Conservation (phyloP, 805 yeast species). For the Yarrowia bubula region DNA sequence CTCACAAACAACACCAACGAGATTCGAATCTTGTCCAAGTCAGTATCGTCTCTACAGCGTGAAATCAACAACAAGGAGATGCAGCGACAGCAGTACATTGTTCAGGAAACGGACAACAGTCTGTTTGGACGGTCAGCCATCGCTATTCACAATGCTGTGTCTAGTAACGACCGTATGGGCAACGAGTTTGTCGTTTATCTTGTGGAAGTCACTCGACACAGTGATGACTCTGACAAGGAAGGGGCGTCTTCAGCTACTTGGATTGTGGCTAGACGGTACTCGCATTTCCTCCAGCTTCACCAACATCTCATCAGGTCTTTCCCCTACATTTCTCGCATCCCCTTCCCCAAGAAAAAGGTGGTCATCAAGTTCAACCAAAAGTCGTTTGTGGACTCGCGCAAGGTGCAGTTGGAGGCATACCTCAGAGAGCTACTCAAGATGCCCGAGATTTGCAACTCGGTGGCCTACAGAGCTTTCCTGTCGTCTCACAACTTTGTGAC, state of each 20-base stretch:
- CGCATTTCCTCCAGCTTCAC: conserved; percentile 74
- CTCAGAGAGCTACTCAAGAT: conserved; percentile 54
- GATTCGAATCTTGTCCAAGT: conserved; percentile 62
- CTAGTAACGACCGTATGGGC: conserved; percentile 51
- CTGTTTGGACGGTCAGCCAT: conserved; percentile 50
- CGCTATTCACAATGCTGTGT: conserved; percentile 49
- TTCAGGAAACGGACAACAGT: conserved; percentile 79
- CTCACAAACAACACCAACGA: conserved; percentile 74
- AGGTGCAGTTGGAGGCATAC: conserved; percentile 59
- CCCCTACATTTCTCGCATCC: conserved; percentile 49
- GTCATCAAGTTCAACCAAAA: conserved; percentile 67
- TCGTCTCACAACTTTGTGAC: conserved; percentile 63
- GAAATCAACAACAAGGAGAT: conserved; percentile 74
- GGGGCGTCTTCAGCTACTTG: conserved; percentile 61
- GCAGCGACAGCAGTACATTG: conserved; percentile 73
- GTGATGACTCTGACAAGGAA: conserved; percentile 35
- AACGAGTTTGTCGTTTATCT: conserved; percentile 67
- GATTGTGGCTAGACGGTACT: conserved; percentile 87
- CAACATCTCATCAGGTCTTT: conserved; percentile 57
- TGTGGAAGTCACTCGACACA: conserved; percentile 65
- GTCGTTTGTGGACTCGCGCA: conserved; percentile 63
- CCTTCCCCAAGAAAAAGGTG: conserved; percentile 54
- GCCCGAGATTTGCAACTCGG: conserved; percentile 71
- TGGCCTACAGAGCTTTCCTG: conserved; percentile 69
- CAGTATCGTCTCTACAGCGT: conserved; percentile 61